Evolutionary conservation across 495 filamentous ascomycete species (phyloP).

Genomic region (Tuber umbilicatum): DNA sequence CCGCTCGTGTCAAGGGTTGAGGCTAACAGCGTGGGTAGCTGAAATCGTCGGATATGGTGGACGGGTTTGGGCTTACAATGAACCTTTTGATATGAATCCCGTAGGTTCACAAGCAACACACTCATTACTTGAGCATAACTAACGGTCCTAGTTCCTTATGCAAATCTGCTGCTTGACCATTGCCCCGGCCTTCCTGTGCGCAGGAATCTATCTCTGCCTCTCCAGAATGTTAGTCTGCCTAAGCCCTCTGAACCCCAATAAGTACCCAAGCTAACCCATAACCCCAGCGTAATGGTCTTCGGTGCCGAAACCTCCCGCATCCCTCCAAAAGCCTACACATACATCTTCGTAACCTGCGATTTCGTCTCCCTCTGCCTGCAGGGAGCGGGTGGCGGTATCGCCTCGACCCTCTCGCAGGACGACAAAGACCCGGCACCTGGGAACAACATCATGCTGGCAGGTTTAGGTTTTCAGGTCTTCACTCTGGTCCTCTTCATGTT

Average conservation of each 20-base stretch:
- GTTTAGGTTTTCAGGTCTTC: constrained; percentile 54
- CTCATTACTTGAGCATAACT: neutral
- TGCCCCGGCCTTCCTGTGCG: constrained; percentile 58
- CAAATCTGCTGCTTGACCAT: constrained; percentile 60
- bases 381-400: constrained; percentile 54
- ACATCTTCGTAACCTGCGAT: constrained; percentile 58
- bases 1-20: neutral
- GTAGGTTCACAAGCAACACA: constrained; percentile 13
- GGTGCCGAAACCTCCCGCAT: constrained; percentile 58
- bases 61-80: constrained; percentile 42
- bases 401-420: constrained; percentile 47
- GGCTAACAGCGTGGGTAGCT: constrained; percentile 11
- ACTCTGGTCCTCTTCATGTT: constrained; percentile 51
- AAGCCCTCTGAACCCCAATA: neutral
- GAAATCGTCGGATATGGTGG: constrained; percentile 48
- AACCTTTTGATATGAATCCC: constrained; percentile 41
- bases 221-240: constrained; percentile 46
- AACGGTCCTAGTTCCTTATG: constrained; percentile 44
- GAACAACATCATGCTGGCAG: constrained; percentile 62
- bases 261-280: constrained; percentile 7
- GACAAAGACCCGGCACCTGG: constrained; percentile 44
- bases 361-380: constrained; percentile 58
- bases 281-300: constrained; percentile 49
- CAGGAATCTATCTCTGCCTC: constrained; percentile 60
- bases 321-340: constrained; percentile 50